Evolutionary conservation across 257 asterid genomes (phyloP), one percentile per base, ranked within the genome.

Genomic region (Nyctanthes arbortristis): DNA sequence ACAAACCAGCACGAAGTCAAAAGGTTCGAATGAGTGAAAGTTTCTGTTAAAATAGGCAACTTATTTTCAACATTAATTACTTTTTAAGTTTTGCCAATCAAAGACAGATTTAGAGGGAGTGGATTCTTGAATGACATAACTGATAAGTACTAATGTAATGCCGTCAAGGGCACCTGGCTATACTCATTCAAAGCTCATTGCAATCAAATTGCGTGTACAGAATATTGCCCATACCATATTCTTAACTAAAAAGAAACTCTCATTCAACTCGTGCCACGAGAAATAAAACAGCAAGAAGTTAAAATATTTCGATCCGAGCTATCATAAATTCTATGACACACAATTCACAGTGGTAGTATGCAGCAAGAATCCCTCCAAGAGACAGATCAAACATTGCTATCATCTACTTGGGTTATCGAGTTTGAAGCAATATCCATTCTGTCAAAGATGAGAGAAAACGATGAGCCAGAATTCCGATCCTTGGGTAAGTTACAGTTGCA

Each of bases 401-500:
- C 31, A 4, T 9, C 16, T 25, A 20, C 9, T 32, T 25, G 14
- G 8, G 7, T 66, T 10, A 16, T 27, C 32, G 22, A n/a, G 27
- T 24, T 28, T 54, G 18, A 14, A 45, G 18, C 22, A 5, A 8
- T 32, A 43, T 27, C 10, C 25, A 54, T 28, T 6, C 28, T 45
- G 29, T 65, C 66, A 39, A n/a, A 67, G 43, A 73, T 73, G 79
- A 78, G 73, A 69, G 79, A 65, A 69, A 57, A 12, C 14, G 58
- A 52, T 13, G 72, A 49, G 69, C 63, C 20, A 34, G 59, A 40
- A 33, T 40, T 63, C 65, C 34, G n/a, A 14, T 52, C 32, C 3
- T 11, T 37, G 65, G 78, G 81, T 73, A 68, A 63, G 20, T 35
- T 13, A 34, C 32, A 5, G 54, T 43, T 22, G 3, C 47, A 49